Base-by-base conservation (phyloP, 2,329 filamentous ascomycete species). In the Ceratocystis ficicola region DNA sequence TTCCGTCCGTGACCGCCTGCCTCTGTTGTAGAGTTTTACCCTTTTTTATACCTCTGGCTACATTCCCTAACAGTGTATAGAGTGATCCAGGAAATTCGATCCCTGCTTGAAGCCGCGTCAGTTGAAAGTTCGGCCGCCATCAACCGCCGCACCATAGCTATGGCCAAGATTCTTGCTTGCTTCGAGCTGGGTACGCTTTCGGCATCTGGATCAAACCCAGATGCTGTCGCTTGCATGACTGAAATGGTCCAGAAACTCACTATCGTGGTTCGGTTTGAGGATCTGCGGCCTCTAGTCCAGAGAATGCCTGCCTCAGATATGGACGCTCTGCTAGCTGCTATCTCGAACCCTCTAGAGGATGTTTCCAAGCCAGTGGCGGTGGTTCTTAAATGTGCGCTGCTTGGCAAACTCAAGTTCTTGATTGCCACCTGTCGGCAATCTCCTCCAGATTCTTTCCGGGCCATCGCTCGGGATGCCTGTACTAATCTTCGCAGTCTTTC, bases 401-500 rank as follows among this genome's bases (percentile, higher is more conserved):
- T 46, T 5, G 46, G 46, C 12, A 67, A 67, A 28, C 44, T 67
- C 3, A 60, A 41, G 6, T 67, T 73, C 75, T 5, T 79, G 74
- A 65, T 82, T 83, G 65, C 76, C 77, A 44, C 80, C 81, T 62
- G 69, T 81, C 50, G 80, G 72, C 79, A 2, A 75, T 78, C 50
- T 71, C 17, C 55, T 20, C 17, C 55, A 3, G 6, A 25, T 17
- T 73, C 22, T 74, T 84, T 77, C 3, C 71, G 72, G 0, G 70
- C 70, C 3, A 66, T 79, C 32, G 69, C 74, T 1, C 70, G 73
- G 2, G 70, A 75, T 2, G 65, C 67, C 2, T 67, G 63, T 7
- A 30, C 48, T 15, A 25, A 63, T 41, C 63, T 67, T 5, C 63
- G 44, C 20, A 65, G 50, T 44, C 61, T 67, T 20, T 65, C 63